Conservation (phyloP, 139 green algal genomes). For the Spirogloea muscicola region DNA sequence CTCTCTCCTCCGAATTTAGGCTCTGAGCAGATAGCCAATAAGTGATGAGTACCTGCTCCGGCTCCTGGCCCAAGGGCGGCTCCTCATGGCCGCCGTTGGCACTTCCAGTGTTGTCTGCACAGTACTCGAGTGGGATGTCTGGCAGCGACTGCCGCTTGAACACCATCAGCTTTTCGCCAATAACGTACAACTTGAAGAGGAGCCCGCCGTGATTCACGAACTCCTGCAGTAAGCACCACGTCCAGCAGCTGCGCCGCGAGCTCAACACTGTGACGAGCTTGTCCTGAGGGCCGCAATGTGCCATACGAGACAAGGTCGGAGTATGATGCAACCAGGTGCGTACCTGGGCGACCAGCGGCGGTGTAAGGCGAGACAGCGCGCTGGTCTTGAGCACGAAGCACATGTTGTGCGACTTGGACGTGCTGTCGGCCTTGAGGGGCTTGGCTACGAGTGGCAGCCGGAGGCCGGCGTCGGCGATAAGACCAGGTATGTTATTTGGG, state of each 20-base stretch:
- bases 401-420: slow-evolving; percentile 18
- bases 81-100: no score
- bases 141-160: slow-evolving; percentile 25
- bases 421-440: slow-evolving; percentile 27
- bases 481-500: not conserved
- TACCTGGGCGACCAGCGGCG: slow-evolving; percentile 33
- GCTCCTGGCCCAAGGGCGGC: no score
- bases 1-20: no score
- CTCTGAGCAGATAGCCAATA: no score
- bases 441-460: slow-evolving; percentile 19
- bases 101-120: no score
- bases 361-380: not conserved
- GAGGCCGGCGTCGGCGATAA: not conserved
- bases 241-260: no score
- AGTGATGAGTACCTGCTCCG: no score
- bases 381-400: slow-evolving; percentile 6
- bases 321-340: no score
- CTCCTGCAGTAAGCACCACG: slow-evolving; percentile 12
- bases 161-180: slow-evolving; percentile 27
- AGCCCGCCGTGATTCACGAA: slow-evolving; percentile 41
- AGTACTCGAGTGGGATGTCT: no score
- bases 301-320: no score
- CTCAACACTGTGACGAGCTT: no score
- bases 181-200: slow-evolving; percentile 42
- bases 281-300: no score